Base-by-base conservation (phyloP, 495 filamentous ascomycete genomes). In the Platismatia glauca region DNA sequence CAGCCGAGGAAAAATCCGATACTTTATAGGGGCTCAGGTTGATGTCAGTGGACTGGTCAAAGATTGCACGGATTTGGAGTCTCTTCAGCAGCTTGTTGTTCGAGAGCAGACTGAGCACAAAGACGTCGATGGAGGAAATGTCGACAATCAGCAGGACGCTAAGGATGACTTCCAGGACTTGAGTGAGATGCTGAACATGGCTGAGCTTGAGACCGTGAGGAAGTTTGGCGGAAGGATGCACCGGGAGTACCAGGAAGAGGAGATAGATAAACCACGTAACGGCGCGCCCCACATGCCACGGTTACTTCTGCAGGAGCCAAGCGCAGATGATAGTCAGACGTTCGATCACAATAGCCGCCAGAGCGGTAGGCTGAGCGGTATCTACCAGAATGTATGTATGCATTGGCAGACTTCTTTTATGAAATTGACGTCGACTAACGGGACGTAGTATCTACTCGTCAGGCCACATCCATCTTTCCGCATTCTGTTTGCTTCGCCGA, bases 401-500 rank as follows among this genome's bases (percentile, higher is more conserved):
- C 29, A 24, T 50, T 7, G 46, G 39, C 18, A 7, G 11, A 53
- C 50, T 20, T 8, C 15, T 41, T n/a, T 39, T 8, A 4, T 46
- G 15, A 8, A 7, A 18, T 4, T 18, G 37, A 31, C 7, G 34
- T 33, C 39, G 52, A 59, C 65, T 64, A 66, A 70, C 12, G 39
- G 7, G 35, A 27, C 39, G 44, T 63, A 87, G 82, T 87, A 86
- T 66, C 73, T 87, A 34, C 78, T 87, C 29, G 74, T 86, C 57
- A 79, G 83, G n/a, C 84, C 84, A 9, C 77, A 80, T 57, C 84
- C 84, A 12, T 86, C 83, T 31, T 79, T 87, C 16, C 80, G 83
- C 33, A 82, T 87, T 57, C 73, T 86, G 20, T 87, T 87, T 72
- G 81, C 82, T 27, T 86, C 84, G 1, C 84, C 84, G 1, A 82